These are phyloP conservation scores for Pythium diclinum DNA, from an alignment of 352 stramenopile genomes.

Conservation along the genomic window DNA sequence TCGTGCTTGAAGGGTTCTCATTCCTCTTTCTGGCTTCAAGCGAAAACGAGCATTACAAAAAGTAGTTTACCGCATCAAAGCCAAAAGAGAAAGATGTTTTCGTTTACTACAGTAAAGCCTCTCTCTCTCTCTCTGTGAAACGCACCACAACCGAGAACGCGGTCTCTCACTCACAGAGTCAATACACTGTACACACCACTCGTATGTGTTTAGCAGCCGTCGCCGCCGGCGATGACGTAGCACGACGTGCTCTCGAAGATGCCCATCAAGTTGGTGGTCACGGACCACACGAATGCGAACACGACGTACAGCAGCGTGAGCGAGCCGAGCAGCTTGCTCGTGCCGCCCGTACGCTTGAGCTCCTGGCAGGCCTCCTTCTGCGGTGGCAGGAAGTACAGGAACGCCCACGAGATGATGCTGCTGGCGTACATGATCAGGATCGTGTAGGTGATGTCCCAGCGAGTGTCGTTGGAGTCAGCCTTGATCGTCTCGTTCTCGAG, in stretches of 20 bases:
- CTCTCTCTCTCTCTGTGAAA: too few species aligned
- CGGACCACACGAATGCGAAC: constrained; percentile 34
- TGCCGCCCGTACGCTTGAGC: constrained; percentile 28
- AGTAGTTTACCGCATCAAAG: too few species aligned
- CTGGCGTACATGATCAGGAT: constrained; percentile 26
- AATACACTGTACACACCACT: too few species aligned
- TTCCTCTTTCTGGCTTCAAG: too few species aligned
- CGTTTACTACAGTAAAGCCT: too few species aligned
- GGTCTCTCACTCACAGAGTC: too few species aligned
- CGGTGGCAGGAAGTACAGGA: constrained; percentile 29
- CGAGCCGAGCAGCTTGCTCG: constrained; percentile 25
- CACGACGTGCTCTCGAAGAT: constrained; percentile 39
- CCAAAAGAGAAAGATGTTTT: too few species aligned
- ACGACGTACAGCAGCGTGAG: constrained; percentile 28
- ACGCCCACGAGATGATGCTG: constrained; percentile 26
- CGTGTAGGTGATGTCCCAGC: constrained; percentile 25
- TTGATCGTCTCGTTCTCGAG: constrained; percentile 15
- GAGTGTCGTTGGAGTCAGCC: constrained; percentile 15
- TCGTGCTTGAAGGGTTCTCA: too few species aligned
- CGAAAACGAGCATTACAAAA: too few species aligned
- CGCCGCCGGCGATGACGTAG: constrained; percentile 34
- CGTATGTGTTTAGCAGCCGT: constrained; percentile 27
- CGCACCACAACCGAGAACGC: too few species aligned
- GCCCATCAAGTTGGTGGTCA: constrained; percentile 37
- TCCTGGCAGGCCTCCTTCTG: constrained; percentile 36